These are phyloP conservation scores for Yarrowia sp. DNA, from an alignment of 805 yeast genomes.

Conservation along the genomic window DNA sequence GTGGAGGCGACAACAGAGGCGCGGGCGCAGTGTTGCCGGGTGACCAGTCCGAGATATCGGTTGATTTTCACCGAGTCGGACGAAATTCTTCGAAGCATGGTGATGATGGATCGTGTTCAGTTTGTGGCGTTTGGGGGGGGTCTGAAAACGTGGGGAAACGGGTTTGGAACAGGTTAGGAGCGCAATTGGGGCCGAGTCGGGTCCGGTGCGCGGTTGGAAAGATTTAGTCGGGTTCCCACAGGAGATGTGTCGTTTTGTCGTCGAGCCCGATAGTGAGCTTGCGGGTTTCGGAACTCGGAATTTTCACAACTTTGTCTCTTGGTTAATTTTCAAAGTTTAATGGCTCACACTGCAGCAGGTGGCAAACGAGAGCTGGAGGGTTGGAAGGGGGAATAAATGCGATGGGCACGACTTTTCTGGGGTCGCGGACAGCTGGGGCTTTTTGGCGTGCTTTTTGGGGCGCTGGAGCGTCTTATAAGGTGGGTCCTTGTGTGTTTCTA, in stretches of 20 bases:
- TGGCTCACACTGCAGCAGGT: constrained; percentile 18
- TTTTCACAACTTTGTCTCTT: background rate
- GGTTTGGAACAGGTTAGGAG: background rate
- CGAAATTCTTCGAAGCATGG: constrained; percentile 13
- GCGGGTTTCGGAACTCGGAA: constrained; percentile 8
- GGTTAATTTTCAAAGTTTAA: constrained; percentile 23
- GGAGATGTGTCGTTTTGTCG: background rate
- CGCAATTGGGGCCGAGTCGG: background rate
- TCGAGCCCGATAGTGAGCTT: constrained; percentile 12
- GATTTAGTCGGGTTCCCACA: background rate
- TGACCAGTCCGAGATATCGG: constrained; percentile 22
- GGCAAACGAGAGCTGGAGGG: constrained; percentile 11
- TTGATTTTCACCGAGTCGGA: constrained; percentile 17
- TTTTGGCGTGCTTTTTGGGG: background rate
- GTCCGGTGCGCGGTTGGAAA: background rate
- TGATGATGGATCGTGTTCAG: background rate
- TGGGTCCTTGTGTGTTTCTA: no score
- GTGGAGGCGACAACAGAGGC: background rate
- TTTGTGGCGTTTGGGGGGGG: background rate
- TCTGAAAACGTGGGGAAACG: no score
- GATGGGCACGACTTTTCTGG: no score
- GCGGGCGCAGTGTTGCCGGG: background rate
- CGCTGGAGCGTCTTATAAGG: no score
- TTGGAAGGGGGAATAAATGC: no score
- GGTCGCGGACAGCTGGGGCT: no score